A percentile compares a stretch with the other conserved stretches of the same genome.
phyloP scores from a whole-genome alignment of 176 grass and related monocot genomes.

The Bolboschoenus planiculmis region DNA sequence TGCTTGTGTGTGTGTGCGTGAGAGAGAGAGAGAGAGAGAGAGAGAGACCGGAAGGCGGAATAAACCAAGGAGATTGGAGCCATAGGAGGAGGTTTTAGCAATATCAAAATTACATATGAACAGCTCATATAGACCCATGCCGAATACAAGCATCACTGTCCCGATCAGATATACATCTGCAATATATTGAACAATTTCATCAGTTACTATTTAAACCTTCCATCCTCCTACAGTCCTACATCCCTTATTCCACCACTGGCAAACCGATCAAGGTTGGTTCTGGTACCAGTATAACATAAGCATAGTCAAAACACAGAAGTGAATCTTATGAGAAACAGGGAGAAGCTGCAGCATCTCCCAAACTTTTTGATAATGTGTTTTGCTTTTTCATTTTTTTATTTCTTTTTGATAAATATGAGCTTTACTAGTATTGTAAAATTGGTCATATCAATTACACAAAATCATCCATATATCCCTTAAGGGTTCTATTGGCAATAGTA shows the following conservation, averaged over 20 bases:
- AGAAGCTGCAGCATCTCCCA: neutral
- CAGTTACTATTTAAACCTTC: neutral
- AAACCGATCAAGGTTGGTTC: neutral
- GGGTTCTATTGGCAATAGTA: neutral
- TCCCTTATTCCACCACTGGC: neutral
- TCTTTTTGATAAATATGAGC: neutral
- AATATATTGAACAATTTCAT: neutral
- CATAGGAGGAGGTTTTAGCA: constrained; percentile 36
- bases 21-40: constrained; percentile 9
- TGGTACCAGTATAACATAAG: neutral
- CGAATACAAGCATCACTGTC: constrained; percentile 86
- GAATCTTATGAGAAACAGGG: neutral
- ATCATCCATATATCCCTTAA: neutral
- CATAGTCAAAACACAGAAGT: neutral
- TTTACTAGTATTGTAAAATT: neutral
- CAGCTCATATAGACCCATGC: constrained; percentile 80
- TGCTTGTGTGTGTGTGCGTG: neutral
- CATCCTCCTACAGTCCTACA: neutral
- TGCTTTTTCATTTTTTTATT: neutral
- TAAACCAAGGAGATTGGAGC: constrained; percentile 79
- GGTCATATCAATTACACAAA: neutral
- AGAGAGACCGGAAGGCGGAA: constrained; percentile 56
- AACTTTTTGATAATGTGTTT: neutral
- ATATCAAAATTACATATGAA: constrained; percentile 90
- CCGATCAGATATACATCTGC: constrained; percentile 82